These are phyloP conservation scores for Niveomyces coronatus DNA, from an alignment of 2,329 filamentous ascomycete genomes.

Conservation along the genomic window DNA sequence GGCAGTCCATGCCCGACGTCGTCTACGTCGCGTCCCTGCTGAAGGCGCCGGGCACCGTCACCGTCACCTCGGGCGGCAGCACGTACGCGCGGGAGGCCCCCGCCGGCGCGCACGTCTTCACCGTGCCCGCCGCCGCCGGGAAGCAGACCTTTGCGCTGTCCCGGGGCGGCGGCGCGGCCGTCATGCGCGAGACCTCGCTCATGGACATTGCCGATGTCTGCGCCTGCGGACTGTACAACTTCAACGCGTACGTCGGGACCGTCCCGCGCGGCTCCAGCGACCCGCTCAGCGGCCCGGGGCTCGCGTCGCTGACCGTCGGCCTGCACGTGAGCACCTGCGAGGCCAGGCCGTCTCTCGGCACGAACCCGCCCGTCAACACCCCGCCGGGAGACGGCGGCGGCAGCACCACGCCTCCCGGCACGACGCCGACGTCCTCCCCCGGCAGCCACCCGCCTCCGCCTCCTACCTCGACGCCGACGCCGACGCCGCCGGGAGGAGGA, in stretches of 20 bases:
- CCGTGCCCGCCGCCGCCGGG: slow-evolving; percentile 8
- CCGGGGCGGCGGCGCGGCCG: slow-evolving; percentile 5
- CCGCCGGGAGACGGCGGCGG: background rate
- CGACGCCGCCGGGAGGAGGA: slow-evolving; percentile 8
- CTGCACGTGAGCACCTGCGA: slow-evolving; percentile 21
- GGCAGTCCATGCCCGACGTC: slow-evolving; percentile 35
- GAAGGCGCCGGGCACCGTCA: slow-evolving; percentile 31
- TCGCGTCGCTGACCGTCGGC: slow-evolving; percentile 19
- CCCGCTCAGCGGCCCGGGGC: slow-evolving; percentile 17
- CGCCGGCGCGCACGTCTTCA: slow-evolving; percentile 19
- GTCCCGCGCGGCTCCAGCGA: slow-evolving; percentile 13
- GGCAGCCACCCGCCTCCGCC: slow-evolving; percentile 3
- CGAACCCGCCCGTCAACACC: slow-evolving; percentile 14
- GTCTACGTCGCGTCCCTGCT: slow-evolving; percentile 45
- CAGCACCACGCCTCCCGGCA: slow-evolving; percentile 10
- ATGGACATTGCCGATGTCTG: slow-evolving; percentile 11
- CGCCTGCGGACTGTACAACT: slow-evolving; percentile 11
- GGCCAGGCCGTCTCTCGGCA: slow-evolving; percentile 21
- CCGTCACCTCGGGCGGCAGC: slow-evolving; percentile 34
- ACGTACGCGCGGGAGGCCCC: slow-evolving; percentile 23
- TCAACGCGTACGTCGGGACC: slow-evolving; percentile 11
- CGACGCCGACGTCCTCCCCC: background rate
- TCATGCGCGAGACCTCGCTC: slow-evolving; percentile 8
- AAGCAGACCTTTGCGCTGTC: slow-evolving; percentile 7
- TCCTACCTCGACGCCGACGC: no score